Evolutionary conservation across 306 rosid genomes (phyloP).

Genomic region (Ziziphus jujuba): DNA sequence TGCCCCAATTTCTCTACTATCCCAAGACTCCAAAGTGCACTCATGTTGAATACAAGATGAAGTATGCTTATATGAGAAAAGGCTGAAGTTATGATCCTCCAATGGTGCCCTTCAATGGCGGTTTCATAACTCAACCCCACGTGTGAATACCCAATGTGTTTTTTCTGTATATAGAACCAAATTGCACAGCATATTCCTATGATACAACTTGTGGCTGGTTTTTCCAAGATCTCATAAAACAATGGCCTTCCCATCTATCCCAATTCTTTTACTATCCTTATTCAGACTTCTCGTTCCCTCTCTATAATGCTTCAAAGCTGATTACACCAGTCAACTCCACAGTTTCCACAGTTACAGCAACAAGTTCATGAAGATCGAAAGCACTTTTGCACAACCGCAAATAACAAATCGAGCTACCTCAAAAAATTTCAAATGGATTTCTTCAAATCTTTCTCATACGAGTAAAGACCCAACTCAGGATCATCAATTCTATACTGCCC

Average conservation of each 20-base stretch:
- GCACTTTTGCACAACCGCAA: slow-evolving; percentile 24
- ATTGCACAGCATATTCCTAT: slow-evolving; percentile 83
- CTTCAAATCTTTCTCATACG: slow-evolving; percentile 1
- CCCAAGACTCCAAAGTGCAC: slow-evolving; percentile 98
- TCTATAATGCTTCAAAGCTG: slow-evolving; percentile 9
- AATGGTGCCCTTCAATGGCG: slow-evolving; percentile 83
- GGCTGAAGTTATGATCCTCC: slow-evolving; percentile 93
- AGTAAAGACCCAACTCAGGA: slow-evolving; percentile 15
- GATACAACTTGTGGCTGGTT: slow-evolving; percentile 82
- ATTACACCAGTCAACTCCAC: slow-evolving; percentile 17
- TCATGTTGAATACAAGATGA: slow-evolving; percentile 96
- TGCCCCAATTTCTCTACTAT: slow-evolving; percentile 68
- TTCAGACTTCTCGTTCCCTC: not conserved
- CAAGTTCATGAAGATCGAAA: slow-evolving; percentile 5
- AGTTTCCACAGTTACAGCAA: slow-evolving; percentile 16
- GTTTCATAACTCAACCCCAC: slow-evolving; percentile 94
- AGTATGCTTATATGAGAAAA: slow-evolving; percentile 87
- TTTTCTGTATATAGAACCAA: slow-evolving; percentile 94
- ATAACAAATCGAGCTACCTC: slow-evolving; percentile 10
- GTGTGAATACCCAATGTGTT: slow-evolving; percentile 86
- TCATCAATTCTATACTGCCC: slow-evolving; percentile 5
- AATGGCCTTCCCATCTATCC: slow-evolving; percentile 85
- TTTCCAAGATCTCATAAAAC: slow-evolving; percentile 84
- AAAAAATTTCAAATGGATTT: slow-evolving; percentile 26
- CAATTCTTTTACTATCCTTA: slow-evolving; percentile 12